These are phyloP conservation scores for Kokia cookei DNA, from an alignment of 441 rosid species.

Conservation along the genomic window DNA sequence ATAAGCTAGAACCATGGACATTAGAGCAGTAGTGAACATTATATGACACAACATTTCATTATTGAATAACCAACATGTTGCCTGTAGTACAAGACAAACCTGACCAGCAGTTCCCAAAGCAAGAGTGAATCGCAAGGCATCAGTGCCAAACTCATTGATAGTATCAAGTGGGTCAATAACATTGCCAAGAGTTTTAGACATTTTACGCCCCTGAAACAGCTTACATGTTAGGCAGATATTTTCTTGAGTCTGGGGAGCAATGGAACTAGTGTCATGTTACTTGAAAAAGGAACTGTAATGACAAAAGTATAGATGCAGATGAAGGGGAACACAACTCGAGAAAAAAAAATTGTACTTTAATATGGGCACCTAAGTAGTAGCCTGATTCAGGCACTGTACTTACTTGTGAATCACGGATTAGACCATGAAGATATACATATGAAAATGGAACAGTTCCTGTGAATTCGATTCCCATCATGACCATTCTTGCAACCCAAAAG, in stretches of 20 bases:
- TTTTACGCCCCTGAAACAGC: conserved; percentile 77
- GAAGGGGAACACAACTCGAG: neutral
- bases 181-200: conserved; percentile 92
- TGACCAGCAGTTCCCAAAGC: conserved; percentile 98
- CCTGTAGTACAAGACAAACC: conserved; percentile 39
- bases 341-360: neutral
- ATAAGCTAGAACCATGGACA: conserved; percentile 5
- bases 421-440: conserved; percentile 89
- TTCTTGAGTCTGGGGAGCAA: neutral
- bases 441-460: conserved; percentile 91
- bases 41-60: neutral
- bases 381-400: conserved; percentile 20
- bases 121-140: conserved; percentile 87
- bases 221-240: neutral
- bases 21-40: conserved; percentile 6
- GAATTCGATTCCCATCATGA: conserved; percentile 98
- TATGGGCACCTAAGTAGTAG: neutral
- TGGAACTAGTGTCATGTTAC: neutral
- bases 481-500: conserved; percentile 99
- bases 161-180: conserved; percentile 94
- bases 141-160: conserved; percentile 90
- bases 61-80: neutral
- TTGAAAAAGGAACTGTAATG: neutral
- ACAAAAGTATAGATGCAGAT: neutral
- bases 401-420: conserved; percentile 87